phyloP scores from a whole-genome alignment of 345 rosid species.

The Excoecaria cochinchinensis region DNA sequence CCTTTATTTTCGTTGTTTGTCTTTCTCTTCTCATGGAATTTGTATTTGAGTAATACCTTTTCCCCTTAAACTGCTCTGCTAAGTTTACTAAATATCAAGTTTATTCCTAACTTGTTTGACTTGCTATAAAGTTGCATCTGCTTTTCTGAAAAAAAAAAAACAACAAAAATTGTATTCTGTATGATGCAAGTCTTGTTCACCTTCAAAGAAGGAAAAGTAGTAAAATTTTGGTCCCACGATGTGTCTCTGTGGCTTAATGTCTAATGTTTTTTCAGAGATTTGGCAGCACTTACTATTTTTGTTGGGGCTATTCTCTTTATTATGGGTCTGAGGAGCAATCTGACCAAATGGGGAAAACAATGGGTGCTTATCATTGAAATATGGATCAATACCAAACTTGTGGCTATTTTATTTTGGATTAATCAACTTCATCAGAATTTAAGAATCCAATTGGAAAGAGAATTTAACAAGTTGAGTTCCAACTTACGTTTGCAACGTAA shows the following conservation, averaged over 20 bases:
- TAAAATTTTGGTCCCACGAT: too few species aligned
- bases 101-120: neutral
- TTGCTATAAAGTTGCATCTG: neutral
- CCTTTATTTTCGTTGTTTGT: neutral
- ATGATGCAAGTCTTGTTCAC: neutral
- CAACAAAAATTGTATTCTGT: too few species aligned
- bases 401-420: neutral
- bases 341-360: too few species aligned
- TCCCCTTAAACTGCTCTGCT: neutral
- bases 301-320: too few species aligned
- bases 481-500: too few species aligned
- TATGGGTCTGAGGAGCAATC: too few species aligned
- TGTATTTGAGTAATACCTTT: neutral
- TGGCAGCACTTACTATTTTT: too few species aligned
- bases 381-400: neutral
- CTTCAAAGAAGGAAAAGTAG: neutral
- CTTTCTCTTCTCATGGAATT: neutral
- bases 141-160: too few species aligned
- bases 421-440: neutral
- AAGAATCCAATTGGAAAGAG: too few species aligned
- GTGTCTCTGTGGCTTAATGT: too few species aligned
- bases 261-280: too few species aligned
- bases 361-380: neutral
- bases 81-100: neutral
- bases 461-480: too few species aligned